phyloP scores from a whole-genome alignment of 768 basidiomycete species.

The Lanmaoa pseudosensibilis region DNA sequence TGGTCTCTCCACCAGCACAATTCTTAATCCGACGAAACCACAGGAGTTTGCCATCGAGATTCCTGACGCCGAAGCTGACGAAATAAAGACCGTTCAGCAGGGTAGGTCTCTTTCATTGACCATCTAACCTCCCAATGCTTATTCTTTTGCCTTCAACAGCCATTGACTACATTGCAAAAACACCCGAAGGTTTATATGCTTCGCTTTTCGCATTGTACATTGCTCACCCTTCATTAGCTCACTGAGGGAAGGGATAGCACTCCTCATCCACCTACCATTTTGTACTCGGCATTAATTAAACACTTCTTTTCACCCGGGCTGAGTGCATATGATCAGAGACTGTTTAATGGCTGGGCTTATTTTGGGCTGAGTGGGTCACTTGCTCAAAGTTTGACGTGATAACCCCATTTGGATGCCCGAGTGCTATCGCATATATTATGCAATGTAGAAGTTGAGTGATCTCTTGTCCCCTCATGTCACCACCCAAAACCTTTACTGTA shows the following conservation, averaged over 20 bases:
- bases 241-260: conserved; percentile 35
- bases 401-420: conserved; percentile 8
- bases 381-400: conserved; percentile 5
- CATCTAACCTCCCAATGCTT: neutral
- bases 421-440: conserved; percentile 12
- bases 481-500: conserved; percentile 20
- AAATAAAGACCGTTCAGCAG: conserved; percentile 87
- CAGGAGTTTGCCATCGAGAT: conserved; percentile 98
- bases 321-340: neutral
- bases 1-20: conserved; percentile 4
- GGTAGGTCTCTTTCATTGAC: conserved; percentile 49
- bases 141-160: conserved; percentile 46
- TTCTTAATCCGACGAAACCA: neutral
- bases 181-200: conserved; percentile 69
- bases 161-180: conserved; percentile 93
- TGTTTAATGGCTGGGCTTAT: neutral
- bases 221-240: conserved; percentile 40
- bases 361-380: conserved; percentile 6
- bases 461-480: conserved; percentile 9
- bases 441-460: neutral
- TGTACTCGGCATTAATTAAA: conserved; percentile 24
- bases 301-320: conserved; percentile 1
- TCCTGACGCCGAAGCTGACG: conserved; percentile 94
- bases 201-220: conserved; percentile 7
- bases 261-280: conserved; percentile 8